phyloP scores from a whole-genome alignment of 306 rosid species.

The Gastrolobium villosum region DNA sequence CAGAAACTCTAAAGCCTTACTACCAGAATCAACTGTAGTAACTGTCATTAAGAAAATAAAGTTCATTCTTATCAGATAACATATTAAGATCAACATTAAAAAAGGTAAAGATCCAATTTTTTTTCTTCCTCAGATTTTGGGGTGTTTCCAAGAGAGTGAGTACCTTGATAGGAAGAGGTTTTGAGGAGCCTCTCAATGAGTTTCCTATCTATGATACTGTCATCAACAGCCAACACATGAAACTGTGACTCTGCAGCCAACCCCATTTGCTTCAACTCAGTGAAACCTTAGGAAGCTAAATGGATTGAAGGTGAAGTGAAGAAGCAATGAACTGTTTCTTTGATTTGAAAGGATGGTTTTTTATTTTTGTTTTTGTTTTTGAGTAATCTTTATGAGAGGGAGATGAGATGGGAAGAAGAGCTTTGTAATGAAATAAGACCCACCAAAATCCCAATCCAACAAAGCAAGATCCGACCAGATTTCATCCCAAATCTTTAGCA shows the following conservation, averaged over 20 bases:
- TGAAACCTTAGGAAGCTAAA: constrained; percentile 16
- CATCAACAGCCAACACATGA: constrained; percentile 96
- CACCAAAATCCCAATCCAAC: constrained; percentile 81
- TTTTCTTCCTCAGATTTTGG: neutral
- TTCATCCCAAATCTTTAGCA: constrained; percentile 81
- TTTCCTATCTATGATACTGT: constrained; percentile 84
- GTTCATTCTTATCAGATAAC: constrained; percentile 3
- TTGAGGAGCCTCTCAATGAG: constrained; percentile 86
- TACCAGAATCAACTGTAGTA: constrained; percentile 97
- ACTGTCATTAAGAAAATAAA: constrained; percentile 61
- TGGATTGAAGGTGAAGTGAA: neutral
- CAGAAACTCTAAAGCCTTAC: constrained; percentile 92
- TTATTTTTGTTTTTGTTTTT: neutral
- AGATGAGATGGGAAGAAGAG: constrained; percentile 48
- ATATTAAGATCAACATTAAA: neutral
- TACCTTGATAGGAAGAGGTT: constrained; percentile 93
- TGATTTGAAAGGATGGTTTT: neutral
- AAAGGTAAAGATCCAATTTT: neutral
- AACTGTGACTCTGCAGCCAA: constrained; percentile 81
- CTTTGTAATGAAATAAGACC: constrained; percentile 70
- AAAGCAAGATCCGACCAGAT: constrained; percentile 99
- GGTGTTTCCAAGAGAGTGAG: neutral
- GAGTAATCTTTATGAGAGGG: constrained; percentile 31
- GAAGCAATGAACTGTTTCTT: constrained; percentile 1
- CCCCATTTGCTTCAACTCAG: constrained; percentile 68